These are phyloP conservation scores for Aspergillus alliaceus DNA, from an alignment of 2,329 filamentous ascomycete species.

Conservation along the genomic window DNA sequence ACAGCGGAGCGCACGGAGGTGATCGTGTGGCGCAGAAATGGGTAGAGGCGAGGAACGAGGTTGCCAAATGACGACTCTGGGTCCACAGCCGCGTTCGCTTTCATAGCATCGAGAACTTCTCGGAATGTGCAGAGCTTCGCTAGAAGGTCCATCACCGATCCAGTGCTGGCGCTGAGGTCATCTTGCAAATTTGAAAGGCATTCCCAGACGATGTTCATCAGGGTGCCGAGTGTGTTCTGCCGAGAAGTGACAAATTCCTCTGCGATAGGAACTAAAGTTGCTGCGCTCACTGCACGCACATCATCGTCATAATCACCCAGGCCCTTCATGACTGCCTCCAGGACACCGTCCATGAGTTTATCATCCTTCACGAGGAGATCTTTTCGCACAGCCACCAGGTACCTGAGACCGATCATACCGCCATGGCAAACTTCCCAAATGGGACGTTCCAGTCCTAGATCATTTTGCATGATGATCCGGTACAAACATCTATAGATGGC, in stretches of 20 bases:
- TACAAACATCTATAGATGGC: constrained; percentile 82
- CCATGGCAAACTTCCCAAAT: constrained; percentile 96
- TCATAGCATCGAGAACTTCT: constrained; percentile 91
- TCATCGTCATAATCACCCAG: constrained; percentile 90
- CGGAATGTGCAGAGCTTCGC: constrained; percentile 95
- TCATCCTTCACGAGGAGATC: constrained; percentile 83
- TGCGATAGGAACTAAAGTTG: constrained; percentile 94
- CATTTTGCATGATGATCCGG: constrained; percentile 87
- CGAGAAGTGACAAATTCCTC: constrained; percentile 90
- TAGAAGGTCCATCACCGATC: constrained; percentile 96
- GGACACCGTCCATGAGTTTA: constrained; percentile 87
- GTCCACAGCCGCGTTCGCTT: constrained; percentile 77
- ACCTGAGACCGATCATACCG: constrained; percentile 94
- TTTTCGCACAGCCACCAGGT: constrained; percentile 91
- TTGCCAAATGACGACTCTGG: constrained; percentile 87
- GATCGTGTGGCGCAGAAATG: constrained; percentile 95
- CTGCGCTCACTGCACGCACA: constrained; percentile 92
- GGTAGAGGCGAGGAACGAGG: constrained; percentile 89
- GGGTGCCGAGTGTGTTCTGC: constrained; percentile 70
- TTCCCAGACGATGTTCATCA: constrained; percentile 96
- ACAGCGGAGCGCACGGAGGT: constrained; percentile 93
- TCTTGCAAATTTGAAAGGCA: constrained; percentile 96
- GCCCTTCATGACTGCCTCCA: constrained; percentile 91
- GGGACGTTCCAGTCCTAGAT: constrained; percentile 69
- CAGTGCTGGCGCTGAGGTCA: constrained; percentile 94